Conservation (phyloP, 2,329 filamentous ascomycete genomes). For the Clonostachys chloroleuca region DNA sequence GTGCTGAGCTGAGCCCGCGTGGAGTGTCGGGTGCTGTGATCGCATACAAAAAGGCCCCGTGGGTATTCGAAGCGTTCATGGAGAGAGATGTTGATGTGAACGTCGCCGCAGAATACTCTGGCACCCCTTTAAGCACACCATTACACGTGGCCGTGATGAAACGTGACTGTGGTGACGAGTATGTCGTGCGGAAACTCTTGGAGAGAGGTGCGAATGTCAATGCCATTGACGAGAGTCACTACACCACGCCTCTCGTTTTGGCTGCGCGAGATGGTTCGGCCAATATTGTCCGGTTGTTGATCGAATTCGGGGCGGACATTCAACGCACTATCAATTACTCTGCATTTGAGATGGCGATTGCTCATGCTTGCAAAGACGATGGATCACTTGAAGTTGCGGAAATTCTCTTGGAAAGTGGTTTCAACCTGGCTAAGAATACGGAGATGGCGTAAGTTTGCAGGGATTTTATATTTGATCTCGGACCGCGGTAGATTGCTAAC, state of each 20-base stretch:
- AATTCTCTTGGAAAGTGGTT: no score
- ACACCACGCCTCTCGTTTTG: not conserved
- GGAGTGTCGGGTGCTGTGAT: no score
- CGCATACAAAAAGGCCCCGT: not conserved
- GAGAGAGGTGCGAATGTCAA: not conserved
- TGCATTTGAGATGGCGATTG: no score
- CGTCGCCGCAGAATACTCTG: not conserved
- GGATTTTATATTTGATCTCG: no score
- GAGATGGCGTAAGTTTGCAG: no score
- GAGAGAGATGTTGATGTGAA: not conserved
- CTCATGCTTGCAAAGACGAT: no score
- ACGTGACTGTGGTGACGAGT: not conserved
- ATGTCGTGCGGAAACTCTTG: not conserved
- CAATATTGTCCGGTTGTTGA: not conserved
- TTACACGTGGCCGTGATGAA: not conserved
- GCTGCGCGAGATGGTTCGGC: not conserved
- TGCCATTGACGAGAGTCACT: not conserved
- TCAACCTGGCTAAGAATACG: no score
- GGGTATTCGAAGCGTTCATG: not conserved
- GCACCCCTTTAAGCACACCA: not conserved
- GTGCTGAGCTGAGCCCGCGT: not conserved
- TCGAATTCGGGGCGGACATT: not conserved
- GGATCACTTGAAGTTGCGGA: no score
- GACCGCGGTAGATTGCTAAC: no score
- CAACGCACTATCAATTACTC: no score